Percentiles rank a stretch among this genome's conserved stretches.
phyloP scores from a whole-genome alignment of 2,329 filamentous ascomycete genomes.

The Aspergillus oerlinghausenensis region DNA sequence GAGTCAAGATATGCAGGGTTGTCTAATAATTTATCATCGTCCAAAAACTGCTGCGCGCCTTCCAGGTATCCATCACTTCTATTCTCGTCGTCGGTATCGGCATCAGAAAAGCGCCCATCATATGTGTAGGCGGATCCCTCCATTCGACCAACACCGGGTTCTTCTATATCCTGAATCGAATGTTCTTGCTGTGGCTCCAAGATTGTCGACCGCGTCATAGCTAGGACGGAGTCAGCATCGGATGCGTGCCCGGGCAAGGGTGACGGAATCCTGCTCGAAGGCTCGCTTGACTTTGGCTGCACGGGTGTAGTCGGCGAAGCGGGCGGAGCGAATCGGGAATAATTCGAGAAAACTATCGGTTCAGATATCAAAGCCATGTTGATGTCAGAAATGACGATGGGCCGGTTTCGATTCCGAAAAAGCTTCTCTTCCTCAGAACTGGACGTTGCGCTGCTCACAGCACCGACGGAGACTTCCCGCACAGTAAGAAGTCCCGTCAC shows the following conservation, averaged over 20 bases:
- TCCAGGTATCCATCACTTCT: conserved; percentile 21
- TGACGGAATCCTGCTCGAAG: conserved; percentile 25
- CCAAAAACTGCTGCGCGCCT: conserved; percentile 23
- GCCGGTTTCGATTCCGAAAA: conserved; percentile 38
- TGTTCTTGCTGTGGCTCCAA: conserved; percentile 25
- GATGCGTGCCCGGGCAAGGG: conserved; percentile 21
- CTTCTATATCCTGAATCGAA: not conserved
- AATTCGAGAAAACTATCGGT: conserved; percentile 44
- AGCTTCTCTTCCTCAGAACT: conserved; percentile 18
- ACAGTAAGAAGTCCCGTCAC: conserved; percentile 34
- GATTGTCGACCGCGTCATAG: conserved; percentile 37
- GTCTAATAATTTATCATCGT: conserved; percentile 31
- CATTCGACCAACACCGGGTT: conserved; percentile 14
- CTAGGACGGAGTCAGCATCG: conserved; percentile 21
- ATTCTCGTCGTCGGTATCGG: conserved; percentile 34
- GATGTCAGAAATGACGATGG: conserved; percentile 43
- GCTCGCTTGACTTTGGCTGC: conserved; percentile 29
- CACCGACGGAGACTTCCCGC: conserved; percentile 31
- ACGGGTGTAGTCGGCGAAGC: conserved; percentile 30
- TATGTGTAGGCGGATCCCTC: conserved; percentile 31
- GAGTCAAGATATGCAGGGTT: conserved; percentile 37
- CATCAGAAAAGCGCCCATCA: conserved; percentile 41
- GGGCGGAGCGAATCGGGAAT: conserved; percentile 35
- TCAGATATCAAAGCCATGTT: conserved; percentile 46
- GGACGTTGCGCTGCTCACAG: conserved; percentile 17